Evolutionary conservation across 192 early-diverging fungal genomes (phyloP).

Genomic region (Backusella luteola): DNA sequence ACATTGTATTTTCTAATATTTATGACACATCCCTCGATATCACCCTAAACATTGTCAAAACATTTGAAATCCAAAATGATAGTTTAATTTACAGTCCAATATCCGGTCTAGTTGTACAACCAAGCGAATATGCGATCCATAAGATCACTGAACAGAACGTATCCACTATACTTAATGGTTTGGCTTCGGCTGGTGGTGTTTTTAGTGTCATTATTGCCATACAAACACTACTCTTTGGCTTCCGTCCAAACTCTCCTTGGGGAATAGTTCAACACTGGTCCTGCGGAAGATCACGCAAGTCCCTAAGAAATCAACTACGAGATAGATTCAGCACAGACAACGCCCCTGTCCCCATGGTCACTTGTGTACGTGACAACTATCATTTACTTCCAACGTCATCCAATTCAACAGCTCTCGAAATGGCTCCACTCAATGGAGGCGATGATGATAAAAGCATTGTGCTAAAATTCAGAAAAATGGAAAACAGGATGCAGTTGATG

Average conservation of each 20-base stretch:
- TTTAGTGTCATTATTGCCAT: too few relatives aligned
- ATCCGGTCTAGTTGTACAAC: background rate
- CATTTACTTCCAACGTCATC: background rate
- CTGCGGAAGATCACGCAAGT: background rate
- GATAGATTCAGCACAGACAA: background rate
- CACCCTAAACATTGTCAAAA: background rate
- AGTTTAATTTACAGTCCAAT: background rate
- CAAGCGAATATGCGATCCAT: background rate
- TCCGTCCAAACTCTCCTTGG: too few relatives aligned
- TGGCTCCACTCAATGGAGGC: background rate
- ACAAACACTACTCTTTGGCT: too few relatives aligned
- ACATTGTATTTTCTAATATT: background rate
- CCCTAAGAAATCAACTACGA: background rate
- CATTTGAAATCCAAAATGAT: background rate
- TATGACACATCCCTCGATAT: background rate
- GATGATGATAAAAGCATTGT: background rate
- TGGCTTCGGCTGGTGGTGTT: too few relatives aligned
- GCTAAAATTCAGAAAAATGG: background rate
- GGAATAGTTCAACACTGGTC: constrained; percentile 7
- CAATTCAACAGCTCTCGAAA: background rate
- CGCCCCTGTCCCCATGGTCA: constrained; percentile 12
- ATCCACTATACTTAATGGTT: too few relatives aligned
- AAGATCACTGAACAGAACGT: background rate
- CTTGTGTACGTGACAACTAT: background rate
- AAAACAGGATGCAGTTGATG: constrained; percentile 3